phyloP scores from a whole-genome alignment of 768 basidiomycete genomes.

The Saitozyma sp. region DNA sequence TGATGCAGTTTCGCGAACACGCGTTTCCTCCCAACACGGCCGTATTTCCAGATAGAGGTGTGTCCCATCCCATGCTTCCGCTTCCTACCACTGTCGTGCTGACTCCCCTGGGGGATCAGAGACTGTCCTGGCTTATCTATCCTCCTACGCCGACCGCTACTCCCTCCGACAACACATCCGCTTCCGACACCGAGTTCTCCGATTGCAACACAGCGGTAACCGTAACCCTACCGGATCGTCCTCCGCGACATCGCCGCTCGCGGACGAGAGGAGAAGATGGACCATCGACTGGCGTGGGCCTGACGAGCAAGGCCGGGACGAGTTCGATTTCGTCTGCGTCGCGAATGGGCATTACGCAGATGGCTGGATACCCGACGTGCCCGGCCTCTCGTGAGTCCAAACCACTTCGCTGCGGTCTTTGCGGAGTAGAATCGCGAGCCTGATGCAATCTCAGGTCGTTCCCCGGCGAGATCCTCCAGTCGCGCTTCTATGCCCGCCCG shows the following conservation, averaged over 20 bases:
- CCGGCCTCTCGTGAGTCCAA: constrained; percentile 42
- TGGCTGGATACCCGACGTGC: constrained; percentile 47
- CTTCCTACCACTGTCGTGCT: background rate
- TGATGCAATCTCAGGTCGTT: constrained; percentile 30
- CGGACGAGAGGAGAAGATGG: constrained; percentile 15
- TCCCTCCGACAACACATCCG: constrained; percentile 64
- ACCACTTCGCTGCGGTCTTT: too few species aligned
- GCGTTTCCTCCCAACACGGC: constrained; percentile 28
- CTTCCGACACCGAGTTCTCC: constrained; percentile 62
- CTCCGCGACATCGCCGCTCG: background rate
- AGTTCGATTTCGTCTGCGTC: constrained; percentile 49
- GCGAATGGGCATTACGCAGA: constrained; percentile 53
- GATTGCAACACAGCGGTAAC: constrained; percentile 22
- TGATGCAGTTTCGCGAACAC: constrained; percentile 43
- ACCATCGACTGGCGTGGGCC: constrained; percentile 18
- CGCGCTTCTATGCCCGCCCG: constrained; percentile 48
- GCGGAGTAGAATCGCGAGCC: background rate
- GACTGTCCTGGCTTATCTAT: too few species aligned
- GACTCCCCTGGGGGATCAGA: background rate
- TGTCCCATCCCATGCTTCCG: background rate
- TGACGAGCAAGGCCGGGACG: constrained; percentile 15
- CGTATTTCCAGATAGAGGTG: constrained; percentile 39
- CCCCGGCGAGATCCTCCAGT: constrained; percentile 48
- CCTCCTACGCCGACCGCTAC: constrained; percentile 64
- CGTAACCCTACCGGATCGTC: background rate